Evolutionary conservation across 208 protist genomes (phyloP).

Genomic region (Leptomonas seymouri): DNA sequence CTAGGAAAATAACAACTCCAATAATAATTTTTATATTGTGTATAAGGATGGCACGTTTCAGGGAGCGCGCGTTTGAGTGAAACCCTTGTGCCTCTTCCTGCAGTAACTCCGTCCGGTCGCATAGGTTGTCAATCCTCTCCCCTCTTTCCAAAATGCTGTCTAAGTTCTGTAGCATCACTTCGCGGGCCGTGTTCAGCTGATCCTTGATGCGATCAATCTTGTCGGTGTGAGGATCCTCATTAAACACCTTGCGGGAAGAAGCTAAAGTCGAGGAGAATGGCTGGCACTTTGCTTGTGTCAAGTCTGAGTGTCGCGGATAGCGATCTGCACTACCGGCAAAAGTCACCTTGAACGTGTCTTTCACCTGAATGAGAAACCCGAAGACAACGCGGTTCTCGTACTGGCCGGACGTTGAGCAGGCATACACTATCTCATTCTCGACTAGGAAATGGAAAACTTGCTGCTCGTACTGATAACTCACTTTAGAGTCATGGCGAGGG

Average conservation of each 20-base stretch:
- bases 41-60: slow-evolving; percentile 64
- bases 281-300: slow-evolving; percentile 46
- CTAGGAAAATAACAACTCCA: slow-evolving; percentile 53
- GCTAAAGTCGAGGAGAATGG: slow-evolving; percentile 49
- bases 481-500: slow-evolving; percentile 71
- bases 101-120: slow-evolving; percentile 76
- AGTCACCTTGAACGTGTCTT: slow-evolving; percentile 67
- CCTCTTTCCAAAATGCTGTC: slow-evolving; percentile 83
- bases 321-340: slow-evolving; percentile 56
- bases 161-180: slow-evolving; percentile 86
- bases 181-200: slow-evolving; percentile 72
- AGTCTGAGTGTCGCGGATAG: slow-evolving; percentile 50
- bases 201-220: slow-evolving; percentile 75
- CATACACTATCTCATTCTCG: slow-evolving; percentile 84
- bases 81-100: slow-evolving; percentile 69
- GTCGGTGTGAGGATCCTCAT: slow-evolving; percentile 70
- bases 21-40: slow-evolving; percentile 74
- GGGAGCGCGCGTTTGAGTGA: slow-evolving; percentile 45
- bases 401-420: slow-evolving; percentile 56
- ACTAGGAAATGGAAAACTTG: slow-evolving; percentile 83
- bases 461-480: slow-evolving; percentile 79
- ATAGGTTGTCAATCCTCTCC: slow-evolving; percentile 83
- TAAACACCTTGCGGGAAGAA: slow-evolving; percentile 43
- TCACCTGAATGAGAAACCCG: slow-evolving; percentile 67
- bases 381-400: slow-evolving; percentile 69